Base-by-base conservation (phyloP, 306 rosid species). In the Clitoria ternatea region DNA sequence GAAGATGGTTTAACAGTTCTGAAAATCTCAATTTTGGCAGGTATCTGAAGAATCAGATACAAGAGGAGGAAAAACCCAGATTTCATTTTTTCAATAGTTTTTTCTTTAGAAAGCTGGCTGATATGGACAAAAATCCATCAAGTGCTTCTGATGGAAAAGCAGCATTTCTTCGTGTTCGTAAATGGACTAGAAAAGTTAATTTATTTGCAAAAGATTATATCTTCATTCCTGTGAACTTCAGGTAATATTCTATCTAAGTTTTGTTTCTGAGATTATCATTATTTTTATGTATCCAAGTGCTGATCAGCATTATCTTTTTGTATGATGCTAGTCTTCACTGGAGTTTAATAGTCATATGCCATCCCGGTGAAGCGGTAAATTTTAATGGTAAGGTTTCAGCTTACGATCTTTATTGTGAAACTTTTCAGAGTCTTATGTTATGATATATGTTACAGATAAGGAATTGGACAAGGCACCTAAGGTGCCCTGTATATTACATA, bases 221-320 rank as follows among this genome's bases (percentile, higher is more conserved):
- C 86, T 93, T 93, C 82, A 90, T 93, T 81, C 98, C 98, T 52
- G 82, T 93, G 70, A 93, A 93, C 82, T 93, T 90, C 90, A 93
- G 77, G 98, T 90, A 82, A 77, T 94, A 77, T 53, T 72, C 59
- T 17, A 8, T 63, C 15, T 23, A 63, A 44, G 19, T 43, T 43
- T 42, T 52, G 19, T 62, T 62, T 77, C 61, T 79, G 62, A 32
- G 8, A 13, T 73, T 72, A 19, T 79, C 63, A 76, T 53, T 62
- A 54, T 70, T 54, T 74, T 54, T 61, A 60, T 74, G 61, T 61
- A 60, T 77, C 57, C 39, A 63, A 65, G 77, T 66, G 29, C 81
- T 84, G 66, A 83, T 79, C 17, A 54, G 54, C 14, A 23, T 35
- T 52, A 18, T 48, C 27, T 77, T 72, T 44, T 63, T 45, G 37